Base-by-base conservation (phyloP, 2,329 filamentous ascomycete genomes). In the Pestalotiopsis sp. region DNA sequence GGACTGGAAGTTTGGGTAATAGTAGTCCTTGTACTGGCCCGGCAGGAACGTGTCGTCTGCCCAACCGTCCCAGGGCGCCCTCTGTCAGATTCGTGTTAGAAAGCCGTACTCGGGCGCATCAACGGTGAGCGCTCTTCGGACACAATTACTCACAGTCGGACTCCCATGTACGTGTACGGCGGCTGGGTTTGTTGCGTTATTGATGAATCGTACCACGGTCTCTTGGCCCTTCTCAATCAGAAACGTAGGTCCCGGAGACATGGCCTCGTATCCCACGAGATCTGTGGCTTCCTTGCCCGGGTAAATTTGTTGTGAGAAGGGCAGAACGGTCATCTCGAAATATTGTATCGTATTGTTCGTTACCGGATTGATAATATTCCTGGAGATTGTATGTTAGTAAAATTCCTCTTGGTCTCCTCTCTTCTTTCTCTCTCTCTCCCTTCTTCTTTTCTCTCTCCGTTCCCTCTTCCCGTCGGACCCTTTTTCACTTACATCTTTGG, bases 81-180 rank as follows among this genome's bases (percentile, higher is more conserved):
- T 25, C 65, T 67, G 14, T 14, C 1, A 59, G 7, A 36, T n/a
- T 36, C 7, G 31, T 36, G 31, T 36, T 36, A 36, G 31, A 36
- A 7, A 36, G 5, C 7, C 31, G 23, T 12, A 27, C 41, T 38
- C 23, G 31, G 31, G 13, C 13, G 17, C 17, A 13, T 45, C 2
- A 25, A 9, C 4, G 13, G 2, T 6, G 12, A 12, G 4, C 36
- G 4, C 12, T 31, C 1, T 2, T 25, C 13, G 7, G 38, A 9
- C n/a, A 11, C 12, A 13, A 27, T 36, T 9, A 66, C 65, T 67
- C 39, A 67, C 57, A 25, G 83, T 83, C 52, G 81, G 86, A 13
- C 85, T 87, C 0, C 87, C 87, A 72, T 89, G 87, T 20, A 89
- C 79, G 77, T 89, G 87, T 14, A 87, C 82, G 2, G 84, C 82